Percentiles rank a stretch among this genome's conserved stretches.
Evolutionary conservation across 2,329 filamentous ascomycete species (phyloP).

Genomic region (Trichoderma koningiopsis): DNA sequence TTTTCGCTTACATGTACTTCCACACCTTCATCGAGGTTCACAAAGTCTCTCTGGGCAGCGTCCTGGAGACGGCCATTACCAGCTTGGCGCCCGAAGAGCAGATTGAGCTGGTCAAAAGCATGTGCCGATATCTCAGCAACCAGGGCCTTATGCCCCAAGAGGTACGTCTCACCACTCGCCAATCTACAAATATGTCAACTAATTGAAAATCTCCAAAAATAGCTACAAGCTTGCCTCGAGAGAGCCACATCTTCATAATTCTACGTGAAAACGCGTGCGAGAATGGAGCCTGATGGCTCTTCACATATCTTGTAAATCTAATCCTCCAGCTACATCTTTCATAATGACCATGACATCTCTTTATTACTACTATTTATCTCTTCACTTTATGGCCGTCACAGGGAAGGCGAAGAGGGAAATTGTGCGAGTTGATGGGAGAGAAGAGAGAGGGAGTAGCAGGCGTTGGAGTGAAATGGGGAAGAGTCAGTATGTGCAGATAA

Average conservation of each 20-base stretch:
- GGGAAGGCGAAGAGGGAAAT: not conserved
- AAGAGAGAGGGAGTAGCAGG: not conserved
- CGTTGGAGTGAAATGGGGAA: conserved; percentile 4
- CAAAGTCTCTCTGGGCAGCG: conserved; percentile 79
- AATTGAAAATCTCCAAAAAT: not conserved
- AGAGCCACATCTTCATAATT: conserved; percentile 28
- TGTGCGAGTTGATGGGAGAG: not conserved
- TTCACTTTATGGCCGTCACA: not conserved
- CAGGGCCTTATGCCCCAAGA: conserved; percentile 52
- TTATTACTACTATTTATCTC: not conserved
- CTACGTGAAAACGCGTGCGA: not conserved
- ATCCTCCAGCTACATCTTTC: conserved; percentile 2
- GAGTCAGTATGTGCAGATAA: conserved; percentile 12
- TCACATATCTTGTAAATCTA: conserved; percentile 12
- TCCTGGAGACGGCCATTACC: conserved; percentile 89
- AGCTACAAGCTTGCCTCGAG: conserved; percentile 36
- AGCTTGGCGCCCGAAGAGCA: conserved; percentile 88
- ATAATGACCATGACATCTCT: conserved; percentile 9
- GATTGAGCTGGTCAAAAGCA: conserved; percentile 72
- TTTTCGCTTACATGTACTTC: conserved; percentile 98
- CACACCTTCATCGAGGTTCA: conserved; percentile 93
- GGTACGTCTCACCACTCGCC: conserved; percentile 31
- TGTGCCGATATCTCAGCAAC: conserved; percentile 65
- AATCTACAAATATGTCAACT: not conserved
- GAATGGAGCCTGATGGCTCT: not conserved